phyloP scores from a whole-genome alignment of 2,329 filamentous ascomycete genomes.

The Lasiodiplodia sp. region DNA sequence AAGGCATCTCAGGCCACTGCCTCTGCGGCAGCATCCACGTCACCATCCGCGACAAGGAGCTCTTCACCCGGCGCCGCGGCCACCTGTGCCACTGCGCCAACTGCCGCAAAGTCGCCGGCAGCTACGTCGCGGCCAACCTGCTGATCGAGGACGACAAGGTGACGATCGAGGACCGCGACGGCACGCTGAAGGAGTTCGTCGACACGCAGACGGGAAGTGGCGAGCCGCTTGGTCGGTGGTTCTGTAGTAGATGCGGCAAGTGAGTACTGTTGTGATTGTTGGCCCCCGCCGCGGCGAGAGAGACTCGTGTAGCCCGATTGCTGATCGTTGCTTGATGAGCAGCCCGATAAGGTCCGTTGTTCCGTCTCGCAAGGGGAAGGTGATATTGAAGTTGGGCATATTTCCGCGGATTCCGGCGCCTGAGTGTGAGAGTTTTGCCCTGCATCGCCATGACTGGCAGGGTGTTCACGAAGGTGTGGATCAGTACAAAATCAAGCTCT shows the following conservation, averaged over 20 bases:
- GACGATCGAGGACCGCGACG: conserved; percentile 53
- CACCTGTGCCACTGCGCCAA: conserved; percentile 61
- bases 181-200: conserved; percentile 54
- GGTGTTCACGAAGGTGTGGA: conserved; percentile 47
- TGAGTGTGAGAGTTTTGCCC: conserved; percentile 54
- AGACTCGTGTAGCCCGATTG: background rate
- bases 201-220: conserved; percentile 57
- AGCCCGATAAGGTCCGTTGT: conserved; percentile 58
- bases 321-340: conserved; percentile 33
- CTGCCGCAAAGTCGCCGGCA: conserved; percentile 59
- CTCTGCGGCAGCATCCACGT: conserved; percentile 58
- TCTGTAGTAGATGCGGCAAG: conserved; percentile 56
- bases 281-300: no score
- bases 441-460: conserved; percentile 55
- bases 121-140: conserved; percentile 50
- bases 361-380: conserved; percentile 46
- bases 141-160: conserved; percentile 56
- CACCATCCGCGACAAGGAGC: conserved; percentile 56
- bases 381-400: conserved; percentile 60
- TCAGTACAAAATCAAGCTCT: conserved; percentile 50
- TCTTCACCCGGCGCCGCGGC: conserved; percentile 55
- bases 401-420: conserved; percentile 57
- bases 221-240: conserved; percentile 53
- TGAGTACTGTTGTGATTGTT: conserved; percentile 44
- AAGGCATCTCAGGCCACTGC: conserved; percentile 51